phyloP scores from a whole-genome alignment of 2,329 filamentous ascomycete species.

The Paracoccidioides brasiliensis region DNA sequence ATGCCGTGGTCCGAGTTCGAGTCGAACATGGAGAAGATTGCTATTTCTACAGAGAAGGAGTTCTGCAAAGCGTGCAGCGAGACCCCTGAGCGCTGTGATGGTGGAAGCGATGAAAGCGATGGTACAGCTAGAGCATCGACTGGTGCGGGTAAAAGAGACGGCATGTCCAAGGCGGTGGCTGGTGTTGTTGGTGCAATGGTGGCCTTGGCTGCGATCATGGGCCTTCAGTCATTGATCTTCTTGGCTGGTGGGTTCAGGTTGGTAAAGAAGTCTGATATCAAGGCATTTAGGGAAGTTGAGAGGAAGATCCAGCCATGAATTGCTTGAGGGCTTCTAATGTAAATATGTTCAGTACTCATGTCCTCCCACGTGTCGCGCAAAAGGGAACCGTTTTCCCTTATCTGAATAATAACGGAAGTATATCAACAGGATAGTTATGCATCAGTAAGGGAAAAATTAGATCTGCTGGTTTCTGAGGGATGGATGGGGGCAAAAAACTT shows the following conservation, averaged over 20 bases:
- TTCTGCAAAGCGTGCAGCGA: constrained; percentile 73
- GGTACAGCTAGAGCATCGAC: constrained; percentile 16
- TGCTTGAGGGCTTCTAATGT: background rate
- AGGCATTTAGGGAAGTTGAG: background rate
- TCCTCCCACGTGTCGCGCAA: no score
- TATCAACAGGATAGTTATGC: no score
- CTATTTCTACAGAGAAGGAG: constrained; percentile 47
- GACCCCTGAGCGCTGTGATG: constrained; percentile 52
- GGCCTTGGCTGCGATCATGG: constrained; percentile 50
- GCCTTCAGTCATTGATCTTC: constrained; percentile 41
- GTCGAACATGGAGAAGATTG: constrained; percentile 49
- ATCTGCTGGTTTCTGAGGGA: no score
- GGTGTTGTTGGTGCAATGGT: constrained; percentile 68
- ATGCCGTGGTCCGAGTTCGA: constrained; percentile 60
- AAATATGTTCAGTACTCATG: background rate
- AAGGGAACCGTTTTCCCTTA: no score
- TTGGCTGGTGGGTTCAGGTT: constrained; percentile 45
- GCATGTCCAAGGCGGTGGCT: constrained; percentile 57
- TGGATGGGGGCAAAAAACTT: no score
- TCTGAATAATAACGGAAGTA: no score
- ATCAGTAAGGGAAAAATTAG: no score
- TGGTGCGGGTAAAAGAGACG: constrained; percentile 18
- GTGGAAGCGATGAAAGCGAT: constrained; percentile 22
- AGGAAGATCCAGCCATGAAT: constrained; percentile 1
- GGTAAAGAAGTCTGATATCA: constrained; percentile 37